Evolutionary conservation across 768 basidiomycete species (phyloP).

Genomic region (Tricholoma flavovirens): DNA sequence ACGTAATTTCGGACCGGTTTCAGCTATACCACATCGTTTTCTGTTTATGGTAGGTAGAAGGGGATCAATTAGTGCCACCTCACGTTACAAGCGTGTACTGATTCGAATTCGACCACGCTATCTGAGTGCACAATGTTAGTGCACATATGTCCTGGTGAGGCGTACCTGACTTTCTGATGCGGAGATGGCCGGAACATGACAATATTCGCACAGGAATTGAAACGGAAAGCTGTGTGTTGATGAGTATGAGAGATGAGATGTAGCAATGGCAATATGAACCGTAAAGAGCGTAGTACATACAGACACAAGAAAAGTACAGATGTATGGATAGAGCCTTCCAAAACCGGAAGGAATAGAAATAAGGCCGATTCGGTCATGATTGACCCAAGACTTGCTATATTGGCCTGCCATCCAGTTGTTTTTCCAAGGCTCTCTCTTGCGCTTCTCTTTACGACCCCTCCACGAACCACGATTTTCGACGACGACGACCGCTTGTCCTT

Average conservation of each 20-base stretch:
- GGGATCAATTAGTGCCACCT: not conserved
- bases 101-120: too few species aligned
- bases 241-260: constrained; percentile 2
- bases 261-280: too few species aligned
- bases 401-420: constrained; percentile 26
- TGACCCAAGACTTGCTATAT: constrained; percentile 29
- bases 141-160: not conserved
- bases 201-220: constrained; percentile 1
- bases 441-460: constrained; percentile 54
- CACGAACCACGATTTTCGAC: constrained; percentile 43
- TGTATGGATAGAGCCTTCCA: constrained; percentile 14
- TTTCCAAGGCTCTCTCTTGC: constrained; percentile 24
- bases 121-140: not conserved
- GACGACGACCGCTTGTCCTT: constrained; percentile 41
- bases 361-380: constrained; percentile 27
- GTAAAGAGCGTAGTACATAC: too few species aligned
- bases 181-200: constrained; percentile 6
- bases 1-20: not conserved
- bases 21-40: not conserved
- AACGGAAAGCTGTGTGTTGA: not conserved
- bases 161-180: not conserved
- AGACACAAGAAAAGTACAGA: not conserved
- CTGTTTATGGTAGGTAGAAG: not conserved
- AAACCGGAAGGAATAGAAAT: constrained; percentile 26
- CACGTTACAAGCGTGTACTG: not conserved